A percentile compares a stretch with the other conserved stretches of the same genome.
Evolutionary conservation across 176 grass and related monocot species (phyloP).

Genomic region (Coix lacrymajobi): DNA sequence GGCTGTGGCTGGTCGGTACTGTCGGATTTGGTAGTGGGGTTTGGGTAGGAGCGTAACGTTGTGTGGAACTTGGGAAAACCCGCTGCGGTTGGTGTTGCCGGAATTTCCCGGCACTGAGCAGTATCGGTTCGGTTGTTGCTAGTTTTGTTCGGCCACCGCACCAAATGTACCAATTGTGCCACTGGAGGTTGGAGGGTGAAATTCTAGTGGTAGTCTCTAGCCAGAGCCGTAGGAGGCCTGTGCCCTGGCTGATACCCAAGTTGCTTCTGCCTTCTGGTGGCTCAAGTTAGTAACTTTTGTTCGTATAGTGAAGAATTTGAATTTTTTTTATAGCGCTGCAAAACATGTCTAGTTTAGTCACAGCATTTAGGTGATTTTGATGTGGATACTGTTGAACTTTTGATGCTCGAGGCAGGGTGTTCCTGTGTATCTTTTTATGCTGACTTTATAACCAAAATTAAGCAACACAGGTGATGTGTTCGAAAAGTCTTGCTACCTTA

Average conservation of each 20-base stretch:
- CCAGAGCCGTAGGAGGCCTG: background rate
- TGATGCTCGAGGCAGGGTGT: background rate
- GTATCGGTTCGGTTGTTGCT: background rate
- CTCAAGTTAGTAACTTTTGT: background rate
- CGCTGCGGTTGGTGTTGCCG: background rate
- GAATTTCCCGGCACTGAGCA: background rate
- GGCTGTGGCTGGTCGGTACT: background rate
- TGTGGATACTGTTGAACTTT: background rate
- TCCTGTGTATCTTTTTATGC: background rate
- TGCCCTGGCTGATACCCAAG: background rate
- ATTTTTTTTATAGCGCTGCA: background rate
- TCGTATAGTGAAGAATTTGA: background rate
- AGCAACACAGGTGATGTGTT: background rate
- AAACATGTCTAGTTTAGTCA: background rate
- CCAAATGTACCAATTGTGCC: background rate
- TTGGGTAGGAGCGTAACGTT: background rate
- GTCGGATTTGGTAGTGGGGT: background rate
- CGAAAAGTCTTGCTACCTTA: background rate
- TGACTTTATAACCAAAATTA: background rate
- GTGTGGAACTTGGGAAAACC: conserved; percentile 2
- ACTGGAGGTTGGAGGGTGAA: background rate
- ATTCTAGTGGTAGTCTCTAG: background rate
- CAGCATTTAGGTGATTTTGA: background rate
- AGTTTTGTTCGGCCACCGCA: background rate
- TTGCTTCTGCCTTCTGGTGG: background rate